Percentiles rank a stretch among this genome's conserved stretches.
These are phyloP conservation scores for Aspergillus sp. DNA, from an alignment of 2,329 filamentous ascomycete species.

Conservation along the genomic window DNA sequence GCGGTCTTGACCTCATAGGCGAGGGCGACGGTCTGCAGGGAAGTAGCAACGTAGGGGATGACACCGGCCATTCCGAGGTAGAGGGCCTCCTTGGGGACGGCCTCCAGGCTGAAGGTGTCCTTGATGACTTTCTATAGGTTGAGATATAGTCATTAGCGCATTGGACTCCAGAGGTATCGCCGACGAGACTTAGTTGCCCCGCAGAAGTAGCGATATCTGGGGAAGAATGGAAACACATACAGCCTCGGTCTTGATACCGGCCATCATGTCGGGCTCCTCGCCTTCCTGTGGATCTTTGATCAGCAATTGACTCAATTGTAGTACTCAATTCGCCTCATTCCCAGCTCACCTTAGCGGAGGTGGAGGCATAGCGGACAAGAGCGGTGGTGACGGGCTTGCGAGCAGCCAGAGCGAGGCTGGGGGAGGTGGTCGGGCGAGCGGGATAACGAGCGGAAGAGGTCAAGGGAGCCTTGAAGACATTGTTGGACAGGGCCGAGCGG, in stretches of 20 bases:
- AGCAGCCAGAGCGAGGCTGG: constrained; percentile 46
- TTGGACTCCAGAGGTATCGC: background rate
- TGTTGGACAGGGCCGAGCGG: constrained; percentile 44
- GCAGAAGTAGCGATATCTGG: constrained; percentile 8
- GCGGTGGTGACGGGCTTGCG: constrained; percentile 51
- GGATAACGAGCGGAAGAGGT: constrained; percentile 44
- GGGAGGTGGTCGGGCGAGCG: constrained; percentile 37
- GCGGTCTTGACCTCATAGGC: constrained; percentile 78
- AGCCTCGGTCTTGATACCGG: constrained; percentile 57
- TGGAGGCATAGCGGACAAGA: constrained; percentile 52
- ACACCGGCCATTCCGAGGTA: constrained; percentile 75
- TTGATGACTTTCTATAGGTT: constrained; percentile 61
- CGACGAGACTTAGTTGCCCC: background rate
- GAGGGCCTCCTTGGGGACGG: constrained; percentile 68
- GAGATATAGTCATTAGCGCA: background rate
- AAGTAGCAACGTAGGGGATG: constrained; percentile 82
- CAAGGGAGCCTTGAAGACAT: constrained; percentile 48
- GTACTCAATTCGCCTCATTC: background rate
- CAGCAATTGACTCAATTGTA: constrained; percentile 51
- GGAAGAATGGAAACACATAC: constrained; percentile 48
- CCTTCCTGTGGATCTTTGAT: constrained; percentile 45
- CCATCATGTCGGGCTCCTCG: constrained; percentile 54
- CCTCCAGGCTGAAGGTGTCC: constrained; percentile 66
- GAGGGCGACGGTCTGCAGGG: constrained; percentile 76
- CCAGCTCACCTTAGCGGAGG: constrained; percentile 51